Percentiles rank a stretch among this genome's conserved stretches.
Evolutionary conservation across 805 yeast genomes (phyloP).

Genomic region (Zygotorulaspora sp.): DNA sequence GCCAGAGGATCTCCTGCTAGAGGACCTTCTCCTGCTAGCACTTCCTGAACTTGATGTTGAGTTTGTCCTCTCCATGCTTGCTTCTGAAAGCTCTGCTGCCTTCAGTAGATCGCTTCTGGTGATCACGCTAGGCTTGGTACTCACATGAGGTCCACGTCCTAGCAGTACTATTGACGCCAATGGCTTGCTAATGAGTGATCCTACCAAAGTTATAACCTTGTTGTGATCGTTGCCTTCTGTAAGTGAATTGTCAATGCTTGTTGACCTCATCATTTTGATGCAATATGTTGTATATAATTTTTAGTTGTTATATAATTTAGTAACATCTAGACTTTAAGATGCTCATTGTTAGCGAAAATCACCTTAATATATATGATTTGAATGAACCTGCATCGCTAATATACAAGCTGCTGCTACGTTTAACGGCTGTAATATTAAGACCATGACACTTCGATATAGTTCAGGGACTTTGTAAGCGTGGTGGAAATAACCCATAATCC

Average conservation of each 20-base stretch:
- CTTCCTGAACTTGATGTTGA: too few species aligned
- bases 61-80: background rate
- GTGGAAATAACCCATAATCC: too few species aligned
- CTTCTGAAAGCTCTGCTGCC: slow-evolving; percentile 14
- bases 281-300: too few species aligned
- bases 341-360: too few species aligned
- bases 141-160: slow-evolving; percentile 19
- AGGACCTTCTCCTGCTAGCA: slow-evolving; percentile 1
- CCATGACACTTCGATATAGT: too few species aligned
- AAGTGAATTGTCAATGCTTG: background rate
- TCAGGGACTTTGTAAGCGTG: too few species aligned
- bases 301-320: too few species aligned
- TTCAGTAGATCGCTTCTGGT: slow-evolving; percentile 24
- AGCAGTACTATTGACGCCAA: slow-evolving; percentile 7
- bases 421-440: too few species aligned
- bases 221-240: background rate
- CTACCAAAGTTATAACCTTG: background rate
- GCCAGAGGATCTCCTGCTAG: background rate
- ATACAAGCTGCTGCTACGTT: too few species aligned
- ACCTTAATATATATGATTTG: too few species aligned
- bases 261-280: slow-evolving; percentile 1
- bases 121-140: slow-evolving; percentile 18
- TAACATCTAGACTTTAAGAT: too few species aligned
- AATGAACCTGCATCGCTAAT: too few species aligned
- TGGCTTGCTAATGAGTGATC: slow-evolving; percentile 7